phyloP scores from a whole-genome alignment of 2,329 filamentous ascomycete species.

The Aureobasidium sp. region DNA sequence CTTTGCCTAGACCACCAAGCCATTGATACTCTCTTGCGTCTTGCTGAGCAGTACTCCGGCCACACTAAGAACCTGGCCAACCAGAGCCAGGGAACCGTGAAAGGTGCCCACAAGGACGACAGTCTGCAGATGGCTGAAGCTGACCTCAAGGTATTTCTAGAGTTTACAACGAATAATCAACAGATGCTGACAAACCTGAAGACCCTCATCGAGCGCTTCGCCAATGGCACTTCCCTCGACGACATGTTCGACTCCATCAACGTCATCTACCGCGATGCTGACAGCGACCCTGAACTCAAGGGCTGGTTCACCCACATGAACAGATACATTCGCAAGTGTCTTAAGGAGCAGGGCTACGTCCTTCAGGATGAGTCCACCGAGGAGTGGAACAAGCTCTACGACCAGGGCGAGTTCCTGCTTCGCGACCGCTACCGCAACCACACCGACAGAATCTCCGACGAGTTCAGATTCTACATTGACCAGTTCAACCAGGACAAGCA shows the following conservation, averaged over 20 bases:
- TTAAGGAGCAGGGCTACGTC: constrained; percentile 87
- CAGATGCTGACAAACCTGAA: constrained; percentile 48
- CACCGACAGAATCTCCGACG: constrained; percentile 78
- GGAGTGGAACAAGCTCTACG: constrained; percentile 79
- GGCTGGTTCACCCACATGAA: constrained; percentile 81
- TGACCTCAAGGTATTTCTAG: constrained; percentile 61
- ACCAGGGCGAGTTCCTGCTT: constrained; percentile 77
- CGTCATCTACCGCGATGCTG: constrained; percentile 77
- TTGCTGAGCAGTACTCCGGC: constrained; percentile 77
- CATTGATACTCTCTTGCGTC: constrained; percentile 74
- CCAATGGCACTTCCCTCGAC: constrained; percentile 84
- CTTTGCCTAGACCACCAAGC: constrained; percentile 62
- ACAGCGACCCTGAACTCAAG: constrained; percentile 77
- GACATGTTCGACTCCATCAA: constrained; percentile 81
- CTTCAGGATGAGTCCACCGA: constrained; percentile 71
- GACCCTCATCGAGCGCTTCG: constrained; percentile 82
- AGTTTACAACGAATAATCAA: constrained; percentile 30
- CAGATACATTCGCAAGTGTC: constrained; percentile 68
- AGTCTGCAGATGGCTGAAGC: constrained; percentile 65
- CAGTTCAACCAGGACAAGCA: constrained; percentile 85
- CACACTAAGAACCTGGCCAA: constrained; percentile 61
- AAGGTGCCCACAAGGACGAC: constrained; percentile 61
- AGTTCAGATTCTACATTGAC: constrained; percentile 79
- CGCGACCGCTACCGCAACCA: constrained; percentile 81
- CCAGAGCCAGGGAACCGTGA: constrained; percentile 60